Percentiles rank a stretch among this genome's conserved stretches.
Conservation (phyloP, 306 rosid genomes). For the Biancaea sappan region DNA sequence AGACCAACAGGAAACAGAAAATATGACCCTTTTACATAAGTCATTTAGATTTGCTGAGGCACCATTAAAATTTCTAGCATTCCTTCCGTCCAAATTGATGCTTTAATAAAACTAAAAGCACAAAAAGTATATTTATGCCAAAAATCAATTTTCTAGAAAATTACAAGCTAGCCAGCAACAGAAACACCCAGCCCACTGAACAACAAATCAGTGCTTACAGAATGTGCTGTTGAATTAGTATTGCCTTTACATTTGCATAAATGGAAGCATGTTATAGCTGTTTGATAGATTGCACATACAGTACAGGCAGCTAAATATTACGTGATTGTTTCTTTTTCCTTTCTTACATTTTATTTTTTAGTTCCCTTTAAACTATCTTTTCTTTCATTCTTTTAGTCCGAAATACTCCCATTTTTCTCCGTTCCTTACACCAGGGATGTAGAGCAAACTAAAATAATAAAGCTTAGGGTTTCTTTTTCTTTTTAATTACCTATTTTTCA, state of each 20-base stretch:
- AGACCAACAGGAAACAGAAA: no score
- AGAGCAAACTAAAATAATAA: background rate
- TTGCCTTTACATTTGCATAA: background rate
- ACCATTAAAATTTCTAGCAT: no score
- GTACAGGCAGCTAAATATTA: background rate
- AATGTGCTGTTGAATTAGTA: background rate
- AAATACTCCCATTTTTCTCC: background rate
- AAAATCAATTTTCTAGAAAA: background rate
- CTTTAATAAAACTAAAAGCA: no score
- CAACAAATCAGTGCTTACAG: background rate
- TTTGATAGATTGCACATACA: background rate
- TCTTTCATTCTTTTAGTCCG: background rate
- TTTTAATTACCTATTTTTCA: no score
- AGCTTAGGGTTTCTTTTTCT: no score
- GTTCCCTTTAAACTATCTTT: background rate
- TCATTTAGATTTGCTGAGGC: no score
- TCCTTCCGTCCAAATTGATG: no score
- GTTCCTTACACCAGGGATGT: background rate
- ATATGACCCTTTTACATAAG: no score
- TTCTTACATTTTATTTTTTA: background rate
- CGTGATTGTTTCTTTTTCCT: background rate
- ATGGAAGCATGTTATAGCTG: constrained; percentile 7
- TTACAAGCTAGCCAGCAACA: background rate
- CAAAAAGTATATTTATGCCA: background rate
- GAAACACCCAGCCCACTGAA: background rate